phyloP scores from a whole-genome alignment of 495 filamentous ascomycete genomes.

The Aspergillus diversus region DNA sequence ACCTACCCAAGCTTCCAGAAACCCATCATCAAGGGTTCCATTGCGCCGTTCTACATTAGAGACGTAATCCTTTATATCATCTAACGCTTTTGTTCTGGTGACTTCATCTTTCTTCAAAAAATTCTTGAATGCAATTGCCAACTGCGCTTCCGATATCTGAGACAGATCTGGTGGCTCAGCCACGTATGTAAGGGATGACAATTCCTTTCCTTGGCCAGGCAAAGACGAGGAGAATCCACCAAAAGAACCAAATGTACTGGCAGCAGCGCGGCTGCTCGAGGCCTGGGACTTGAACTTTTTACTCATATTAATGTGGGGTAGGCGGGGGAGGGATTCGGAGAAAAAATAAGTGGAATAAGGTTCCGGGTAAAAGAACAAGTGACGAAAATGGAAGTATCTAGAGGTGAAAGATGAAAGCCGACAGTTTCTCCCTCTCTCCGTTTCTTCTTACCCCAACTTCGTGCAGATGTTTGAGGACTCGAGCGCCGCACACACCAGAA shows the following conservation, averaged over 20 bases:
- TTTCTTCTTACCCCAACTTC: conserved; percentile 11
- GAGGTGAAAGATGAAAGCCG: background rate
- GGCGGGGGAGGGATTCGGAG: conserved; percentile 26
- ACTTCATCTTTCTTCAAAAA: conserved; percentile 89
- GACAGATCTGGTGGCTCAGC: conserved; percentile 83
- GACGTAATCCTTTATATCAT: conserved; percentile 76
- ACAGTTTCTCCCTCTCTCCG: background rate
- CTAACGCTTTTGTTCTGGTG: conserved; percentile 90
- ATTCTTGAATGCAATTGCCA: conserved; percentile 89
- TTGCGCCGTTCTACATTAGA: conserved; percentile 45
- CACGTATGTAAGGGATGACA: conserved; percentile 78
- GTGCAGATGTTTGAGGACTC: background rate
- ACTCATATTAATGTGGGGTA: conserved; percentile 60
- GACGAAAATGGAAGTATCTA: conserved; percentile 2
- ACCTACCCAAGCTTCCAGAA: conserved; percentile 88
- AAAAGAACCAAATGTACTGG: conserved; percentile 51
- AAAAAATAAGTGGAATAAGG: background rate
- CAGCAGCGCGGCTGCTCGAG: conserved; percentile 69
- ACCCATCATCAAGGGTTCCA: conserved; percentile 68
- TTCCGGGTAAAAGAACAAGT: background rate
- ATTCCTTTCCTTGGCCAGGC: conserved; percentile 46
- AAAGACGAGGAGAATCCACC: conserved; percentile 50
- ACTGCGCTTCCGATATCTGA: conserved; percentile 72
- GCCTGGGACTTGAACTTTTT: conserved; percentile 74
- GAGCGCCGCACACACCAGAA: background rate